Conservation (phyloP, 768 basidiomycete species). For the Suillus americanus region DNA sequence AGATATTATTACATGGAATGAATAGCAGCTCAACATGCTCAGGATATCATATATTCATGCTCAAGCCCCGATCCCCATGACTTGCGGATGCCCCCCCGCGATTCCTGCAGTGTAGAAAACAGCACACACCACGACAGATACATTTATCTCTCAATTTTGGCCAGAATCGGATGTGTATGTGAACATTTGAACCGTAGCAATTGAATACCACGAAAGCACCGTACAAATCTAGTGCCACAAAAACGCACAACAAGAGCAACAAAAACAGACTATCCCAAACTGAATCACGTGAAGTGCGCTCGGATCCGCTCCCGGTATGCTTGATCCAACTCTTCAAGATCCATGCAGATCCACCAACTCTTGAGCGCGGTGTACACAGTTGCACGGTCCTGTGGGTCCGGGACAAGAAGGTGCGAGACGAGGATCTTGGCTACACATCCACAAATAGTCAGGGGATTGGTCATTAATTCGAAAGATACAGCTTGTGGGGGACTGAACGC, state of each 20-base stretch:
- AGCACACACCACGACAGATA: not conserved
- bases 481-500: not conserved
- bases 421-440: slow-evolving; percentile 53
- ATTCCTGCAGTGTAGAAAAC: not conserved
- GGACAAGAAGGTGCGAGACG: slow-evolving; percentile 59
- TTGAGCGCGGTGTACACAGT: slow-evolving; percentile 63
- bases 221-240: slow-evolving; percentile 6
- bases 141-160: too few relatives aligned
- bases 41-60: not conserved
- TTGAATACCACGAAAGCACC: slow-evolving; percentile 7
- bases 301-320: slow-evolving; percentile 60
- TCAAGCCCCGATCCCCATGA: not conserved
- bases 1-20: slow-evolving; percentile 74
- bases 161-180: not conserved
- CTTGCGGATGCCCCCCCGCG: not conserved
- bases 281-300: slow-evolving; percentile 1
- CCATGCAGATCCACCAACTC: slow-evolving; percentile 66
- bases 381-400: slow-evolving; percentile 55
- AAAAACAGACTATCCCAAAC: not conserved
- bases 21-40: slow-evolving; percentile 24
- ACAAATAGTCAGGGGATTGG: not conserved
- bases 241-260: not conserved
- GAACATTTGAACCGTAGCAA: not conserved
- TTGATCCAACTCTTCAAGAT: slow-evolving; percentile 57
- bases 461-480: not conserved